Base-by-base conservation (phyloP, 2,329 filamentous ascomycete genomes). In the Acrodontium crateriforme region DNA sequence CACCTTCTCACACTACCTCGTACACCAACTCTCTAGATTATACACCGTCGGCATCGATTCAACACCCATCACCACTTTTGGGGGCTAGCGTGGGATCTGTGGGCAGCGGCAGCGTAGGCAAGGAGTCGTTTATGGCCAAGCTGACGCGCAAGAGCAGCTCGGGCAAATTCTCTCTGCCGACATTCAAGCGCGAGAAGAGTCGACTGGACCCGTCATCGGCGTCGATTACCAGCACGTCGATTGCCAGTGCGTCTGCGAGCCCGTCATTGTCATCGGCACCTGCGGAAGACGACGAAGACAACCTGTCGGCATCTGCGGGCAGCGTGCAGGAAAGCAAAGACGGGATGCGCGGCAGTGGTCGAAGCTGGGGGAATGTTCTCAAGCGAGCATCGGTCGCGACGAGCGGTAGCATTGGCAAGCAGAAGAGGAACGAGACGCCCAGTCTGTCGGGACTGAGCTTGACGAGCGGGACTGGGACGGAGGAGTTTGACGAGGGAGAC, bases 51-150 rank as follows among this genome's bases (percentile, higher is more conserved):
- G n/a, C n/a, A n/a, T 22, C 20, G 20, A 22, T 12, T n/a, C 10
- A 22, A 5, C 10, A 10, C 10, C 53, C 57, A 21, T 50, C 34
- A 44, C 55, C 32, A 42, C 32, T 46, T 4, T n/a, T n/a, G n/a
- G n/a, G n/a, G n/a, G n/a, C n/a, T n/a, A n/a, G n/a, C n/a, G n/a
- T n/a, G n/a, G n/a, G n/a, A n/a, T n/a, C n/a, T n/a, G 27, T 40
- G 15, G 42, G 44, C 24, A 44, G 44, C 18, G 41, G 45, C 25
- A 25, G 42, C 30, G 28, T 29, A 14, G 54, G 56, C 33, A 62
- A 58, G 29, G 60, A 63, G 27, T 53, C 51, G 2, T 60, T 65
- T 39, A 64, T 65, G 59, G 53, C 58, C 34, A 64, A 64, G 35
- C 51, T 66, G 20, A 55, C 55, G 4, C 56, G 62, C 29, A 66